Evolutionary conservation across 2,329 filamentous ascomycete genomes (phyloP), one percentile per base, ranked within the genome.

Genomic region (Cadophora gregata): DNA sequence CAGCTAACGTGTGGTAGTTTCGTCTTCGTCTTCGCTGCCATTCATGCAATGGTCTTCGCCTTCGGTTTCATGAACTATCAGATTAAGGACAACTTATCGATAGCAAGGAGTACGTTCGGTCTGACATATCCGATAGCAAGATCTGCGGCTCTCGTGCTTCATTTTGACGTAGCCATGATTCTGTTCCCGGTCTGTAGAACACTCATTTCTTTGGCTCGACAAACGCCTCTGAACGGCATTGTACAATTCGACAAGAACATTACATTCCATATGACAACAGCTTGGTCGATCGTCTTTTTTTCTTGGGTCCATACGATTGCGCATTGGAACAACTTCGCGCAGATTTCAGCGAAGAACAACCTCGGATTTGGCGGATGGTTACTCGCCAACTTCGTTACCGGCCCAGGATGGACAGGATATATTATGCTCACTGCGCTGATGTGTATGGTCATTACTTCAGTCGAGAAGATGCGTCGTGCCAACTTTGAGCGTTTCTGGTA

Each of bases 401-500:
- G 92, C 2, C 92, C 92, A 3, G 92, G 93, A 70, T 96, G 92
- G 93, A 91, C 90, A 48, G 93, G 93, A 67, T 95, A 95, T 76
- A 84, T 95, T 70, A 95, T 96, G 93, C 81, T 96, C 70, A 83
- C 91, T 66, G 86, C 89, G 9, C 81, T 96, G 59, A 93, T 91
- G 84, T 88, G 88, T 61, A 96, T 96, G 85, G 90, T 91, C 3
- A 75, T 88, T 29, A 96, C 92, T 0, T 93, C 91, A 9, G 82
- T 91, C 16, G 92, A 95, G 80, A 92, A 92, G 81, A 87, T 88
- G 10, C 86, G 92, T 60, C 88, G 92, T 63, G 90, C 90, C 68
- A 94, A 96, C 81, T 95, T 93, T 78, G 92, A 95, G 79, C 90
- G 92, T 29, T 96, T 96, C 83, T 96, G 93, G 92, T 94, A 93